These are phyloP conservation scores for Candida dubliniensis DNA, from an alignment of 1,139 yeast species.

Conservation along the genomic window DNA sequence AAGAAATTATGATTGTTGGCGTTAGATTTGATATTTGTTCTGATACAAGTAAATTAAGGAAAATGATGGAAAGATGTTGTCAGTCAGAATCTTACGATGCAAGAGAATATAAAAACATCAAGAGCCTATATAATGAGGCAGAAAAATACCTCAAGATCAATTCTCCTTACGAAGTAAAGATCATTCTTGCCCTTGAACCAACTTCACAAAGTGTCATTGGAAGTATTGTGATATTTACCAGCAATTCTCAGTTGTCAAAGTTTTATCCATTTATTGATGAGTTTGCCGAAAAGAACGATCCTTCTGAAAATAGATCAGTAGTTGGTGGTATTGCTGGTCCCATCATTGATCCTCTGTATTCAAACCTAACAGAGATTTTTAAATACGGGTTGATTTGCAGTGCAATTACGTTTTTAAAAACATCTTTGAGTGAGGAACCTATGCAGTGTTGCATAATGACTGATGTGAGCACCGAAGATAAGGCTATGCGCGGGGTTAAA, in stretches of 20 bases:
- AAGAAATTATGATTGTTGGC: constrained; percentile 61
- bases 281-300: constrained; percentile 15
- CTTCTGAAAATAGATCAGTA: constrained; percentile 20
- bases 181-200: constrained; percentile 60
- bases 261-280: constrained; percentile 55
- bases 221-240: constrained; percentile 53
- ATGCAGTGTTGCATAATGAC: constrained; percentile 40
- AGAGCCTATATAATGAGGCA: constrained; percentile 26
- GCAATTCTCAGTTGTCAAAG: constrained; percentile 45
- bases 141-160: constrained; percentile 21
- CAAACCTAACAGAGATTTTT: constrained; percentile 55
- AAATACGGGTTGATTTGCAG: constrained; percentile 60
- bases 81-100: background rate
- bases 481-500: constrained; percentile 34
- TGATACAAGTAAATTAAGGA: constrained; percentile 39
- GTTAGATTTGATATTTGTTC: constrained; percentile 57
- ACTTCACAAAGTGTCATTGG: constrained; percentile 56
- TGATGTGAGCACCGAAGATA: constrained; percentile 39
- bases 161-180: constrained; percentile 36
- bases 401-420: constrained; percentile 54
- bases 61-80: constrained; percentile 26
- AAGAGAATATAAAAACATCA: constrained; percentile 13
- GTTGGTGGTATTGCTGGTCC: constrained; percentile 65
- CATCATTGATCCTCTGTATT: constrained; percentile 55
- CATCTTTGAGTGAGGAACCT: constrained; percentile 29